phyloP scores from a whole-genome alignment of 139 green algal genomes.

The Chlamydomonas incerta region DNA sequence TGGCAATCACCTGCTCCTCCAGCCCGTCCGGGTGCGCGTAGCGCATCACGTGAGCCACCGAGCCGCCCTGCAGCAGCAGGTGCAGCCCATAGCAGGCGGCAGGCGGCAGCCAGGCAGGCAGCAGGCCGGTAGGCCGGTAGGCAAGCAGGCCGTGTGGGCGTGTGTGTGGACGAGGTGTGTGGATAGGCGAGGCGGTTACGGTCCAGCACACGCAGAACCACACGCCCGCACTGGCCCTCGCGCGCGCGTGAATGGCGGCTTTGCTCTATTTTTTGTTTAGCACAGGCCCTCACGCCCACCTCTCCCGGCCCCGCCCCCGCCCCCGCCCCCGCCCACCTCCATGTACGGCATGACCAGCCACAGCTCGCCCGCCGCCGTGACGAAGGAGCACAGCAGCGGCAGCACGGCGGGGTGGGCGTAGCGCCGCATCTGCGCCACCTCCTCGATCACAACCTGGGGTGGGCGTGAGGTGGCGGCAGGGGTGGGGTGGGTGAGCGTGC shows the following conservation, averaged over 20 bases:
- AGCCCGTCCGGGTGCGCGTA: constrained; percentile 84
- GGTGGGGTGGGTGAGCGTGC: not conserved
- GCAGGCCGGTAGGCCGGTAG: not conserved
- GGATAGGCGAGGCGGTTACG: no score
- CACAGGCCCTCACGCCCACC: no score
- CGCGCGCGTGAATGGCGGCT: no score
- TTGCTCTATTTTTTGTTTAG: no score
- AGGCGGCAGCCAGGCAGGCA: not conserved
- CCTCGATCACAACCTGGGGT: constrained; percentile 22
- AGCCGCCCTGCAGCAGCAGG: constrained; percentile 78
- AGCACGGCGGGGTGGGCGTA: constrained; percentile 93
- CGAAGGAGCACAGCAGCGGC: constrained; percentile 90
- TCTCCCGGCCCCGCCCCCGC: not conserved
- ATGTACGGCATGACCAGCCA: constrained; percentile 96
- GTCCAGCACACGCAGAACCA: not conserved
- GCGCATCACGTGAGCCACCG: constrained; percentile 85
- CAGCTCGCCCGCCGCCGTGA: constrained; percentile 75
- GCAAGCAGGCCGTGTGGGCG: no score
- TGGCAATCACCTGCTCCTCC: constrained; percentile 91
- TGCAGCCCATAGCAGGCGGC: no score
- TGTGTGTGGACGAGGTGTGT: no score
- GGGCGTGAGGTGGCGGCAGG: not conserved
- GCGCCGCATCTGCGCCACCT: constrained; percentile 79
- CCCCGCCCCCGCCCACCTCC: constrained; percentile 1
- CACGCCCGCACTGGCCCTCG: no score